Evolutionary conservation across 305 asterid genomes (phyloP).

Genomic region (Solanum hybrid): DNA sequence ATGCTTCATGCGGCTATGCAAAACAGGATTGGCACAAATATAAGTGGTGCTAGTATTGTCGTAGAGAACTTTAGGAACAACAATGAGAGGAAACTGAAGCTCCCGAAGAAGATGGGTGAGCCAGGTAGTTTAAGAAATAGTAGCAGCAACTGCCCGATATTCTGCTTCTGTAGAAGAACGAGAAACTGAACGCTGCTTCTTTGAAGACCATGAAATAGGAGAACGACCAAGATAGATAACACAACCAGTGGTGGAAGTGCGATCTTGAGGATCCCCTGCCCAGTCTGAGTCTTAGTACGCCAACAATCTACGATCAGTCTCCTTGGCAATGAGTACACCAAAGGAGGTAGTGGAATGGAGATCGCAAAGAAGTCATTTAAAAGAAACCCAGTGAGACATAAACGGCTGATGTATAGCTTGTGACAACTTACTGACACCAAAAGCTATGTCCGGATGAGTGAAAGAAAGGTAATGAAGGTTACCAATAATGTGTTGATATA

Average conservation of each 20-base stretch:
- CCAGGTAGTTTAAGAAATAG: background rate
- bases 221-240: background rate
- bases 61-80: background rate
- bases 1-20: background rate
- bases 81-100: background rate
- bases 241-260: background rate
- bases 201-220: background rate
- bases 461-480: background rate
- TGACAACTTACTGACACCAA: background rate
- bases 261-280: background rate
- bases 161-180: background rate
- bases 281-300: background rate
- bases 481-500: background rate
- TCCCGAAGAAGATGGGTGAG: background rate
- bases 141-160: background rate
- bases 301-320: background rate
- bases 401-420: background rate
- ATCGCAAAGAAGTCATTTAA: background rate
- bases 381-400: background rate
- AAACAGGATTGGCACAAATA: background rate
- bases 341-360: background rate
- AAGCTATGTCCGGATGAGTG: background rate
- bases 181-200: background rate
- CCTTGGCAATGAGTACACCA: background rate
- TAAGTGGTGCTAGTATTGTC: background rate